Conservation (phyloP, 176 grass and related monocot species). For the Aegilops umbellulata region DNA sequence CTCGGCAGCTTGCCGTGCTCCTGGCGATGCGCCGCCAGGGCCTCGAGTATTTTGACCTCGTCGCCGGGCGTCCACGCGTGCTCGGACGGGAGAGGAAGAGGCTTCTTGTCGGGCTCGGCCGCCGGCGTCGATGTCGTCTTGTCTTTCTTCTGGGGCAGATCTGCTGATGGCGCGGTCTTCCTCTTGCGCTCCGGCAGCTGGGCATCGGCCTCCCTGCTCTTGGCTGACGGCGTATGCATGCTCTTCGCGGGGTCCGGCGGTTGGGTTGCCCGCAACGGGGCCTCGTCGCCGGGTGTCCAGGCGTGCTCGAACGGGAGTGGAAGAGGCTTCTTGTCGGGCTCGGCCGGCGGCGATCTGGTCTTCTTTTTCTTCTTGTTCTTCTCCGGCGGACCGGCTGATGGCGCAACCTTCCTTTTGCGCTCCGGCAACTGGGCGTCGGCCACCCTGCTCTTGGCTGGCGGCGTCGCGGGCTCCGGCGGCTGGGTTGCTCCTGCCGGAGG, state of each 20-base stretch:
- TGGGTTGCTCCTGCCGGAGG: too few species aligned
- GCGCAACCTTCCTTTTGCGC: too few species aligned
- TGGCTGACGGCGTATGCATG: not conserved
- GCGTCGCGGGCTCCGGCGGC: too few species aligned
- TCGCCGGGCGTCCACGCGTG: conserved; percentile 31
- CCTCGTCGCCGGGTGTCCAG: conserved; percentile 29
- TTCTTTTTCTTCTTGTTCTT: not conserved
- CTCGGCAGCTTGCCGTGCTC: conserved; percentile 6
- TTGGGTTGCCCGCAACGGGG: not conserved
- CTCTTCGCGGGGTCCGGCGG: not conserved
- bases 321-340: not conserved
- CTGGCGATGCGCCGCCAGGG: conserved; percentile 24
- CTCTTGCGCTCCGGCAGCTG: not conserved
- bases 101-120: not conserved
- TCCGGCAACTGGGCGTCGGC: too few species aligned
- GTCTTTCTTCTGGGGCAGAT: not conserved
- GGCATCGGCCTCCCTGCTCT: not conserved
- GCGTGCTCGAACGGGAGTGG: conserved; percentile 2
- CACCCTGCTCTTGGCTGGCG: too few species aligned
- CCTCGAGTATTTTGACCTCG: conserved; percentile 20
- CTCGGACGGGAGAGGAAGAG: not conserved
- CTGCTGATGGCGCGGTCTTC: not conserved
- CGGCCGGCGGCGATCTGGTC: not conserved
- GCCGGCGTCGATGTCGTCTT: not conserved
- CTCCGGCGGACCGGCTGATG: not conserved